Percentiles rank a stretch among this genome's conserved stretches.
Evolutionary conservation across 1,139 yeast genomes (phyloP).

Genomic region (Meyerozyma athensensis): DNA sequence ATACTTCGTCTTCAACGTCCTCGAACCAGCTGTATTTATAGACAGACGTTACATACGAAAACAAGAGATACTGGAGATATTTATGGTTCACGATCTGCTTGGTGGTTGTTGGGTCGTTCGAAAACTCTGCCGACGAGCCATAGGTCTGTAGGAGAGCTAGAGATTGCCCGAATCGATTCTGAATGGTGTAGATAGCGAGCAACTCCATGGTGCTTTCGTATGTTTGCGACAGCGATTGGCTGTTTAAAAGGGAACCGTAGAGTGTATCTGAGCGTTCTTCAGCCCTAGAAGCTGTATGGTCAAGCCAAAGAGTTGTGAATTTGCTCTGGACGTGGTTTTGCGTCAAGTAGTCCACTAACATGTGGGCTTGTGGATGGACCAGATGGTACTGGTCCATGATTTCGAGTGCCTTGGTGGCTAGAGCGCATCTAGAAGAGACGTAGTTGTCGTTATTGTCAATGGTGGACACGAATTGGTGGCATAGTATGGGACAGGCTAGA

Average conservation of each 20-base stretch:
- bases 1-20: conserved; percentile 1
- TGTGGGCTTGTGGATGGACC: conserved; percentile 9
- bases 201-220: neutral
- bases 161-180: neutral
- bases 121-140: neutral
- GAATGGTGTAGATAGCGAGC: neutral
- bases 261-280: neutral
- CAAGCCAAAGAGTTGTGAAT: neutral
- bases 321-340: neutral
- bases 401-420: conserved; percentile 7
- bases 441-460: neutral
- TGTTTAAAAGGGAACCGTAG: neutral
- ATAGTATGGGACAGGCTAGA: neutral
- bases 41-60: neutral
- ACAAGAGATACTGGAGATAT: neutral
- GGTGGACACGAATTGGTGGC: neutral
- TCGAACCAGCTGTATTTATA: conserved; percentile 1
- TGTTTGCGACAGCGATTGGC: neutral
- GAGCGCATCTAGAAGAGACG: neutral
- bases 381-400: conserved; percentile 10
- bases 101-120: neutral
- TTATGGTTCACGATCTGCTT: neutral
- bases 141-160: neutral
- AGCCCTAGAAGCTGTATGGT: neutral
- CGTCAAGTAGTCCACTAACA: conserved; percentile 3